Conservation (phyloP, 495 filamentous ascomycete genomes). For the Annulohypoxylon stygium region DNA sequence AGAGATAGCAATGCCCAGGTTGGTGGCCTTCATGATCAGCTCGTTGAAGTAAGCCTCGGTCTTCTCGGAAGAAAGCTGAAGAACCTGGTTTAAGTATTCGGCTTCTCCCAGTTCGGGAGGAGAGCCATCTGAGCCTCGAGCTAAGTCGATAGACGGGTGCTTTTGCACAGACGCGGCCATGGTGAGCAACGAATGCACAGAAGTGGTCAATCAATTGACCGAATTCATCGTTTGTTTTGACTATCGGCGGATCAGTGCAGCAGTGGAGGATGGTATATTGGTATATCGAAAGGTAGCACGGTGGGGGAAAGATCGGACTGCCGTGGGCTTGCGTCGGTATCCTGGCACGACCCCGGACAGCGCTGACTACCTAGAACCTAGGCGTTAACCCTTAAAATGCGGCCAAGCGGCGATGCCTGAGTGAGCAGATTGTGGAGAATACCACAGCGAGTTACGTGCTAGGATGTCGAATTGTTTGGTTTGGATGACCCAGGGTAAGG, state of each 20-base stretch:
- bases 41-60: conserved; percentile 59
- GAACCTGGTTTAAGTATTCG: conserved; percentile 60
- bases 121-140: conserved; percentile 27
- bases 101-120: conserved; percentile 57
- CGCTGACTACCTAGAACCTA: conserved; percentile 13
- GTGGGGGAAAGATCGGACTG: conserved; percentile 43
- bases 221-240: conserved; percentile 44
- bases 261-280: conserved; percentile 9
- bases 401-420: conserved; percentile 43
- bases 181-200: conserved; percentile 16
- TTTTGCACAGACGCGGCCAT: conserved; percentile 48
- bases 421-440: conserved; percentile 49
- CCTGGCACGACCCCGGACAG: conserved; percentile 40
- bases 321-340: conserved; percentile 29
- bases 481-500: neutral
- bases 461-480: neutral
- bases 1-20: conserved; percentile 59
- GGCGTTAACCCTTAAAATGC: conserved; percentile 39
- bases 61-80: conserved; percentile 52
- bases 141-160: conserved; percentile 31
- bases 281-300: conserved; percentile 34
- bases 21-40: conserved; percentile 55
- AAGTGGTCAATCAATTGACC: conserved; percentile 36
- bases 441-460: conserved; percentile 19
- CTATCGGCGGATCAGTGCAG: conserved; percentile 19